phyloP scores from a whole-genome alignment of 768 basidiomycete species.

The Leccinum subgranulosum region DNA sequence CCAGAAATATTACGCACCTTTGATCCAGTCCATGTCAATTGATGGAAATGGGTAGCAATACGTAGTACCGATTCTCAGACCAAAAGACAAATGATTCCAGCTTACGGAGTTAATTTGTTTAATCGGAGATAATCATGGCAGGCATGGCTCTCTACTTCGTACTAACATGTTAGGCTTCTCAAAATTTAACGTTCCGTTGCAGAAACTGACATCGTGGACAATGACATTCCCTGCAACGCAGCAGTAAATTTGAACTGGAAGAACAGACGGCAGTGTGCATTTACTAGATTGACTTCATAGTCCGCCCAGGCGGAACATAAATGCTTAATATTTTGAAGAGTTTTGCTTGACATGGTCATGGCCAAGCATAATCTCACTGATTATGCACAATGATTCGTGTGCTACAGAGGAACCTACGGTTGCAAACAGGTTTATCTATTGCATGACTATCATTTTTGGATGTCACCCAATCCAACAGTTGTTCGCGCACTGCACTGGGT shows the following conservation, averaged over 20 bases:
- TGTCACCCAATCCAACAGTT: background rate
- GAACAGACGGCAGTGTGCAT: background rate
- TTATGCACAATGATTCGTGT: background rate
- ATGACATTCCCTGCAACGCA: background rate
- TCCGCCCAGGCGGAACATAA: background rate
- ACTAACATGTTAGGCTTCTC: too few relatives aligned
- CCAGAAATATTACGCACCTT: too few relatives aligned
- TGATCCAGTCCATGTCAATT: too few relatives aligned
- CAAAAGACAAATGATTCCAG: too few relatives aligned
- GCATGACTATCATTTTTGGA: background rate
- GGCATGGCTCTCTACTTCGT: too few relatives aligned
- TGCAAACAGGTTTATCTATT: background rate
- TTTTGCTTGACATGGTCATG: too few relatives aligned
- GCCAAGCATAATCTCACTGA: background rate
- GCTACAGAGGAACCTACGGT: background rate
- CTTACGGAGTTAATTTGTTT: too few relatives aligned
- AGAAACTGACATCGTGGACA: background rate
- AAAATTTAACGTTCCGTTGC: background rate
- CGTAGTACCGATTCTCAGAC: too few relatives aligned
- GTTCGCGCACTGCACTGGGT: too few relatives aligned
- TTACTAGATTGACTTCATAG: background rate
- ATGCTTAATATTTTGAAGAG: too few relatives aligned
- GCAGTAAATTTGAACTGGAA: background rate
- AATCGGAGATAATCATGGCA: too few relatives aligned
- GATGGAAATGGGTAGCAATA: too few relatives aligned